Conservation (phyloP, 148 eudicot genomes). For the Vaccinium corymbosum region DNA sequence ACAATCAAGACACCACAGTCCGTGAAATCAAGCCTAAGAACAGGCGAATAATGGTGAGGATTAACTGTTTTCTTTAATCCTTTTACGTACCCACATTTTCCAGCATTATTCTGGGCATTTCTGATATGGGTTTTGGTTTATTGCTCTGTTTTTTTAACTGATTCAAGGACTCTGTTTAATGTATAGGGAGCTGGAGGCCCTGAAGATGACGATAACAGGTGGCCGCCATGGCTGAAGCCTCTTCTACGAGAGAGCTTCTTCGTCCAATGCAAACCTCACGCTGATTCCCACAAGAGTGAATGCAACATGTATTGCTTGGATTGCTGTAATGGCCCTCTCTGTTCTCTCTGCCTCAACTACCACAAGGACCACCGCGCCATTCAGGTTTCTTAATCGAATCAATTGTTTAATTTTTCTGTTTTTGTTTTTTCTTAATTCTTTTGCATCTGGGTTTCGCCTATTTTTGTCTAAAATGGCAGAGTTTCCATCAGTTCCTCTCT, state of each 20-base stretch:
- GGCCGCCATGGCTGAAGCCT: conserved; percentile 83
- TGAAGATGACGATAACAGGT: conserved; percentile 58
- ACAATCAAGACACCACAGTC: conserved; percentile 51
- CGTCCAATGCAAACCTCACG: conserved; percentile 59
- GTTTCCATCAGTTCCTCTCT: not conserved
- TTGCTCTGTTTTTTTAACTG: not conserved
- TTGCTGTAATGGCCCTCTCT: conserved; percentile 68
- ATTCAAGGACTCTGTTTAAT: not conserved
- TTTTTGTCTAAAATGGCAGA: not conserved
- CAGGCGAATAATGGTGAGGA: conserved; percentile 66
- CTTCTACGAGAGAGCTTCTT: conserved; percentile 56
- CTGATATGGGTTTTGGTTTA: not conserved
- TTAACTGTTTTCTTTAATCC: not conserved
- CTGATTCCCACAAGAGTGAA: conserved; percentile 74
- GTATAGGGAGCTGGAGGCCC: conserved; percentile 58
- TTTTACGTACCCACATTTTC: not conserved
- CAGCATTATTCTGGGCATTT: not conserved
- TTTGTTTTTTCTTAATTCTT: not conserved
- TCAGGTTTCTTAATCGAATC: conserved; percentile 45
- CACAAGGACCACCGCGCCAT: conserved; percentile 70
- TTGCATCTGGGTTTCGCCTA: conserved; percentile 6
- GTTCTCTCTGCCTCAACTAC: conserved; percentile 59
- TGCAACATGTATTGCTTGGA: conserved; percentile 92
- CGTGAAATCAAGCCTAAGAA: conserved; percentile 71
- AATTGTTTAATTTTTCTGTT: not conserved